Conservation (phyloP, 2,329 filamentous ascomycete species). For the Elsinoe necatrix region DNA sequence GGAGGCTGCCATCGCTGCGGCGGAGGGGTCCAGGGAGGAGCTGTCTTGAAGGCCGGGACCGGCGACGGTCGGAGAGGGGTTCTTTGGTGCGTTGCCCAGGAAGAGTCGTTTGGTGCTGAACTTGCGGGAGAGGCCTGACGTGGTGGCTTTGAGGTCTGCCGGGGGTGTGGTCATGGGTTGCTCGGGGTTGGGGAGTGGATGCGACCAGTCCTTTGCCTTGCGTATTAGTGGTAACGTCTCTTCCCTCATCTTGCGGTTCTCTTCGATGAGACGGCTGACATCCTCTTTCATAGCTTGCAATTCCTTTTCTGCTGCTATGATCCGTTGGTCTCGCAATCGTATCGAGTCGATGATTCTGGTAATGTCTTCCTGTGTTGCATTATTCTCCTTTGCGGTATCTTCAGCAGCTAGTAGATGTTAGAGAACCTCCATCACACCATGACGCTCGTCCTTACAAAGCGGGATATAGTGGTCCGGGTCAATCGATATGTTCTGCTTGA, state of each 20-base stretch:
- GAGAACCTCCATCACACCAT: slow-evolving; percentile 1
- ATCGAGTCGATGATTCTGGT: slow-evolving; percentile 84
- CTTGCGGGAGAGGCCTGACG: slow-evolving; percentile 39
- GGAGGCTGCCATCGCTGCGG: slow-evolving; percentile 43
- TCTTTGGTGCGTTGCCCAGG: slow-evolving; percentile 41
- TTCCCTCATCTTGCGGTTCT: slow-evolving; percentile 80
- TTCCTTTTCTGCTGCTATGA: slow-evolving; percentile 74
- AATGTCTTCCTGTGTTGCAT: slow-evolving; percentile 87
- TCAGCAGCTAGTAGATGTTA: slow-evolving; percentile 62
- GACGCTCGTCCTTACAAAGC: slow-evolving; percentile 57
- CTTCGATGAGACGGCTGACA: slow-evolving; percentile 52
- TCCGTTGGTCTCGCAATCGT: slow-evolving; percentile 80
- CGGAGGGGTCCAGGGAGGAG: slow-evolving; percentile 41
- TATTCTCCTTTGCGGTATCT: slow-evolving; percentile 73
- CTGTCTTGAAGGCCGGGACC: slow-evolving; percentile 35
- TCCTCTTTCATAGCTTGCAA: slow-evolving; percentile 61
- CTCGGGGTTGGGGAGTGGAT: slow-evolving; percentile 61
- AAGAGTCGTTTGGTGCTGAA: slow-evolving; percentile 47
- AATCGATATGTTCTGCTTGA: slow-evolving; percentile 82
- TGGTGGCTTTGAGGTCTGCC: slow-evolving; percentile 18
- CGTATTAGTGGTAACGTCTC: slow-evolving; percentile 86
- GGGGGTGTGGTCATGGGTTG: slow-evolving; percentile 23
- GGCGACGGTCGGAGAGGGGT: slow-evolving; percentile 44
- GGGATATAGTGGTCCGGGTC: slow-evolving; percentile 93
- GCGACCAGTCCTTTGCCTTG: slow-evolving; percentile 82